phyloP scores from a whole-genome alignment of 495 filamentous ascomycete species.

The Aspergillus coremiiformis region DNA sequence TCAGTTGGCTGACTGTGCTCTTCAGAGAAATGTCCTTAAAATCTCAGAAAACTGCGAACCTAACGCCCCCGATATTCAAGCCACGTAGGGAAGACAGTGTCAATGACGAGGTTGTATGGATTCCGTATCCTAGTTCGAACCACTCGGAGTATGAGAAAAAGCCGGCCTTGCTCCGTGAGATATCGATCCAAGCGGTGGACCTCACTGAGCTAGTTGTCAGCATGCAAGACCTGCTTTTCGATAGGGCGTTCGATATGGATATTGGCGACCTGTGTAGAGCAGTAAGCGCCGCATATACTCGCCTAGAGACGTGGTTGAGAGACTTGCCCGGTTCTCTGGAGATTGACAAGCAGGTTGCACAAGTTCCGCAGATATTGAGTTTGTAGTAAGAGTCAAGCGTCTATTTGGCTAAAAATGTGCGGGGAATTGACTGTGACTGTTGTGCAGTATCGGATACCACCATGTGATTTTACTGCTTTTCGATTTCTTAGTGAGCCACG shows the following conservation, averaged over 20 bases:
- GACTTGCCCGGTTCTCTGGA: constrained; percentile 18
- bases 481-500: constrained; percentile 17
- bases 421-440: constrained; percentile 3
- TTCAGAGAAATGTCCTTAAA: constrained; percentile 30
- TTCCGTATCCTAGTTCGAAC: constrained; percentile 34
- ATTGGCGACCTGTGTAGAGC: constrained; percentile 17
- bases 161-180: constrained; percentile 26
- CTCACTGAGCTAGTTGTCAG: constrained; percentile 23
- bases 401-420: neutral
- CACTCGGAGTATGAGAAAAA: constrained; percentile 22
- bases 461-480: constrained; percentile 22
- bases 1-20: constrained; percentile 5
- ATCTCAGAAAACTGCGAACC: constrained; percentile 16
- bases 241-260: constrained; percentile 13
- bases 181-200: constrained; percentile 18
- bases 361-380: constrained; percentile 30
- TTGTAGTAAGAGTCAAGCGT: constrained; percentile 27
- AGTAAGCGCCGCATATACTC: constrained; percentile 16
- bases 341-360: constrained; percentile 12
- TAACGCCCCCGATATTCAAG: constrained; percentile 16
- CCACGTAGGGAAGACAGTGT: constrained; percentile 12
- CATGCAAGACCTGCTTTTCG: constrained; percentile 23
- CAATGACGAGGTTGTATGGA: constrained; percentile 26
- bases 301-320: constrained; percentile 22
- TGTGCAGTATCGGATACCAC: constrained; percentile 27